These are phyloP conservation scores for Physaria fendleri DNA, from an alignment of 345 rosid genomes.

Conservation along the genomic window DNA sequence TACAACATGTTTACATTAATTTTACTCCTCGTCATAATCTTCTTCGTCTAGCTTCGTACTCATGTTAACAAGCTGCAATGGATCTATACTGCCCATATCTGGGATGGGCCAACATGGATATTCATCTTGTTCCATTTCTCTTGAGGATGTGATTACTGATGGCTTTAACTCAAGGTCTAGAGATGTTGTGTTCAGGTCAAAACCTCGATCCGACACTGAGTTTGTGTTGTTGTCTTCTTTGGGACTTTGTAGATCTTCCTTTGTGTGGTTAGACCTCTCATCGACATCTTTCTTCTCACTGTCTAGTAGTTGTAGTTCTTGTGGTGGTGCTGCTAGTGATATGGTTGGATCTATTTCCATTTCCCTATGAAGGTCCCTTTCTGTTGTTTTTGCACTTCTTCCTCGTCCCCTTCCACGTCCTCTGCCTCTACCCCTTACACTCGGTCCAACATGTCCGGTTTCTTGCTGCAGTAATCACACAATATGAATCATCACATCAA, in stretches of 20 bases:
- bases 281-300: constrained; percentile 3
- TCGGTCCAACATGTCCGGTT: constrained; percentile 50
- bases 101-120: constrained; percentile 91
- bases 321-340: constrained; percentile 12
- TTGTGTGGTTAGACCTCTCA: constrained; percentile 23
- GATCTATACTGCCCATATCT: constrained; percentile 77
- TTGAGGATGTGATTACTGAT: constrained; percentile 18
- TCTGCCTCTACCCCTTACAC: constrained; percentile 88
- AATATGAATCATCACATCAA: not conserved
- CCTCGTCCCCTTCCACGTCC: constrained; percentile 98
- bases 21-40: constrained; percentile 86
- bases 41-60: constrained; percentile 73
- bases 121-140: constrained; percentile 28
- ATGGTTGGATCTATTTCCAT: constrained; percentile 46
- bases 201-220: constrained; percentile 15
- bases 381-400: constrained; percentile 51
- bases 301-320: constrained; percentile 4
- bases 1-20: too few species aligned
- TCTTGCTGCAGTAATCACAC: constrained; percentile 51
- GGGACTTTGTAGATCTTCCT: constrained; percentile 32
- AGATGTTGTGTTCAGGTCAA: constrained; percentile 40
- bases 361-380: constrained; percentile 61
- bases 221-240: constrained; percentile 29
- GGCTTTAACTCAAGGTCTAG: constrained; percentile 58
- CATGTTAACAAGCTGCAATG: constrained; percentile 67